phyloP scores from a whole-genome alignment of 2,329 filamentous ascomycete species.

The Aspergillus chevalieri region DNA sequence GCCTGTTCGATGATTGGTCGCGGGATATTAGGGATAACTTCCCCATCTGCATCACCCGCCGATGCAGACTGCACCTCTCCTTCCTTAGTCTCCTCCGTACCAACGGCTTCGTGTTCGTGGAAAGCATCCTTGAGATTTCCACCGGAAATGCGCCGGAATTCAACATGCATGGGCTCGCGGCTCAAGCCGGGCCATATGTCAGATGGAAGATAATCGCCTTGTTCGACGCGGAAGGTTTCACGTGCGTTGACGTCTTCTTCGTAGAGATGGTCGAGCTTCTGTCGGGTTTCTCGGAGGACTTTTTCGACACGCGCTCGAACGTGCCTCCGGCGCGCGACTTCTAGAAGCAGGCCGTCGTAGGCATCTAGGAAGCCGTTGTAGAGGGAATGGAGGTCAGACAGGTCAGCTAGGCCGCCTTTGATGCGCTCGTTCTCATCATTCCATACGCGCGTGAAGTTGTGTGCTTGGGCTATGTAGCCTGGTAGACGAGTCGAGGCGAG shows the following conservation, averaged over 20 bases:
- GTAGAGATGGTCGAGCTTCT: conserved; percentile 68
- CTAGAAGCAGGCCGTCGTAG: conserved; percentile 77
- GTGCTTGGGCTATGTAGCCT: conserved; percentile 42
- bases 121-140: conserved; percentile 24
- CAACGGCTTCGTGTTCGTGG: conserved; percentile 4
- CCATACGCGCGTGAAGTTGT: conserved; percentile 55
- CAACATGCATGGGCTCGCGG: conserved; percentile 48
- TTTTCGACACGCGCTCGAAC: conserved; percentile 68
- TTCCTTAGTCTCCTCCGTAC: conserved; percentile 5
- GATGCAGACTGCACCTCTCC: conserved; percentile 4
- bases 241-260: conserved; percentile 66
- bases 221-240: conserved; percentile 71
- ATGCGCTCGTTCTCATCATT: conserved; percentile 67
- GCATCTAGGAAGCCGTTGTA: conserved; percentile 81
- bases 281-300: conserved; percentile 70
- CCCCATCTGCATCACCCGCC: conserved; percentile 18
- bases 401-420: conserved; percentile 62
- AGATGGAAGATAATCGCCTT: conserved; percentile 78
- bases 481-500: conserved; percentile 59
- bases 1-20: conserved; percentile 39
- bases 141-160: conserved; percentile 32
- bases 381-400: conserved; percentile 70
- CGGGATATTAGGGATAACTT: conserved; percentile 39
- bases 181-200: conserved; percentile 78
- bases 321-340: conserved; percentile 67